Base-by-base conservation (phyloP, 805 yeast species). In the Lachancea thermotolerans region DNA sequence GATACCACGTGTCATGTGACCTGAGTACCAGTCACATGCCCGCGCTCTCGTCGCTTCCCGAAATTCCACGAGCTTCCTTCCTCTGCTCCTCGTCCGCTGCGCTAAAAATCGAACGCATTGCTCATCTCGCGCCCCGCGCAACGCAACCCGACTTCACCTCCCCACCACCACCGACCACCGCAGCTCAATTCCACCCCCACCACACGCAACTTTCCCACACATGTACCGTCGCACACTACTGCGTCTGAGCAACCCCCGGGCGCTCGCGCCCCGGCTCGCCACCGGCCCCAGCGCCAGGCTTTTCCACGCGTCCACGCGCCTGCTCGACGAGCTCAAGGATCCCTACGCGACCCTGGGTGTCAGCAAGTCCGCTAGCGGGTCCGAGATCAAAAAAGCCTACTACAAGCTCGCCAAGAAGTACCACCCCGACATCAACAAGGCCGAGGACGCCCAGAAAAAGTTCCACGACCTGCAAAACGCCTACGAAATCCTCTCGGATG, bases 341-440 rank as follows among this genome's bases (percentile, higher is more conserved):
- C 99, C 99, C 0, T 93, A 93, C 66, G 73, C 79, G 49, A 77
- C 81, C 0, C 69, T 93, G 36, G 98, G 98, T 3, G 86, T 93
- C 27, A 77, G 75, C 25, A 77, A 76, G 49, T 62, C 61, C 42
- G 93, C 99, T 0, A 74, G 82, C 11, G 69, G 82, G 7, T 75
- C 86, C n/a, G 95, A 89, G 16, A 93, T 93, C 67, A 93, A 93
- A 66, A 90, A 90, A 66, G 91, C 96, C 2, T 93, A 93, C 69
- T 89, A 89, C 64, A 83, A 88, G 59, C 71, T 93, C 51, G 99
- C 97, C 12, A 93, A 93, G 66, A 78, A 91, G 64, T 89, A 72
- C 65, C 99, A 93, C 66, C 99, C 99, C 0, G 99, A 93, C 69
- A 86, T 93, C 37, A 93, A 91, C 66, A 93, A 91, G 66, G 96